Evolutionary conservation across 345 rosid genomes (phyloP).

Genomic region (Erucastrum elatum): DNA sequence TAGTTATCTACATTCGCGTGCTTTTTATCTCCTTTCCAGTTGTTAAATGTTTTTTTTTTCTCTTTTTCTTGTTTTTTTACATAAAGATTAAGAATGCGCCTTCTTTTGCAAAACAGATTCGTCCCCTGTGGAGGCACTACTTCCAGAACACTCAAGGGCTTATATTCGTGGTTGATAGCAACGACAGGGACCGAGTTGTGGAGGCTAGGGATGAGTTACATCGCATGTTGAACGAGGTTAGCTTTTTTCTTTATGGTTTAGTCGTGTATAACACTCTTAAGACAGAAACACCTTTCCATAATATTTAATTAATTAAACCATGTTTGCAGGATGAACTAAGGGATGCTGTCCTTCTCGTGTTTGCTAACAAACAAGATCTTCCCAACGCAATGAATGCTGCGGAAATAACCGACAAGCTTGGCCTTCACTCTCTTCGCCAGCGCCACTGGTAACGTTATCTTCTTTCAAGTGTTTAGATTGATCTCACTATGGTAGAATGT

Average conservation of each 20-base stretch:
- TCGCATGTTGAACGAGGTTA: constrained; percentile 73
- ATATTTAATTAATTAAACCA: background rate
- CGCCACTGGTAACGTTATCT: constrained; percentile 70
- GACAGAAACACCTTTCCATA: background rate
- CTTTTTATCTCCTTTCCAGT: background rate
- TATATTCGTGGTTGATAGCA: constrained; percentile 74
- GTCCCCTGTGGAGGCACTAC: constrained; percentile 83
- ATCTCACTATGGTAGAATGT: background rate
- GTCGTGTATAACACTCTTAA: constrained; percentile 2
- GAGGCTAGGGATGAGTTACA: constrained; percentile 77
- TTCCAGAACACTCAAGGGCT: constrained; percentile 83
- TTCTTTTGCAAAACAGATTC: constrained; percentile 49
- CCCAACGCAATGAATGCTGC: constrained; percentile 97
- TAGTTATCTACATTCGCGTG: background rate
- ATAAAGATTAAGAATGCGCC: background rate
- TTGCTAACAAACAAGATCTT: constrained; percentile 94
- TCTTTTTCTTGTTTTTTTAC: background rate
- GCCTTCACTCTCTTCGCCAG: constrained; percentile 89
- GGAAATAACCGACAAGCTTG: constrained; percentile 92
- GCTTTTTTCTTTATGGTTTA: background rate
- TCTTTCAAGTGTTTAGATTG: constrained; percentile 7
- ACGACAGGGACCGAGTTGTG: constrained; percentile 75
- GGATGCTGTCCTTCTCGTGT: constrained; percentile 85
- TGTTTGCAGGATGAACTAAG: constrained; percentile 70
- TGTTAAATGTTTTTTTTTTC: background rate